These are phyloP conservation scores for Macrolepiota albuminosa DNA, from an alignment of 768 basidiomycete genomes.

Conservation along the genomic window DNA sequence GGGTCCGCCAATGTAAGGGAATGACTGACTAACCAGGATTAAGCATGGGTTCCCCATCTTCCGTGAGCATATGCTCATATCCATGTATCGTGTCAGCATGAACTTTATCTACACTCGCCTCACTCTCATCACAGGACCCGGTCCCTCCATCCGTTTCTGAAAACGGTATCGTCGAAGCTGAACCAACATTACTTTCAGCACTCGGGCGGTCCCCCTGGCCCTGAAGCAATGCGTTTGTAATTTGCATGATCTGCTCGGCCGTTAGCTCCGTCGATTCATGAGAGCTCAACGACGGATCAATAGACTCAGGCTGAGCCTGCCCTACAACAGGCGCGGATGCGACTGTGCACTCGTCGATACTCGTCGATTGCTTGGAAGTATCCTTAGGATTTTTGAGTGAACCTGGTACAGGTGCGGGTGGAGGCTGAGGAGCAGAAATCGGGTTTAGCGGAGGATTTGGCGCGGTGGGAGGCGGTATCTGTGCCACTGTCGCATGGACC, in stretches of 20 bases:
- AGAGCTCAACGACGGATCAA: slow-evolving; percentile 24
- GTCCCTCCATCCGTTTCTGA: slow-evolving; percentile 6
- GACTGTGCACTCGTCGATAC: background rate
- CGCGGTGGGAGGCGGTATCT: slow-evolving; percentile 13
- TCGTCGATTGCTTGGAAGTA: background rate
- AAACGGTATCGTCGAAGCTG: slow-evolving; percentile 9
- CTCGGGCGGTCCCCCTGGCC: slow-evolving; percentile 28
- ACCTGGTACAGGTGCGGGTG: slow-evolving; percentile 2
- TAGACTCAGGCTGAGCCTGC: slow-evolving; percentile 3
- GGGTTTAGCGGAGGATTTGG: slow-evolving; percentile 4
- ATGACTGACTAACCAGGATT: slow-evolving; percentile 53
- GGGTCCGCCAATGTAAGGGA: background rate
- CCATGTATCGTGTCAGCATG: slow-evolving; percentile 16
- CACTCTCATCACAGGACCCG: slow-evolving; percentile 1
- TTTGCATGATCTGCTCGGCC: slow-evolving; percentile 20
- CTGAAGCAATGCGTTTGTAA: slow-evolving; percentile 30
- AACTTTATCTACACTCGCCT: background rate
- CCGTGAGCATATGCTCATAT: slow-evolving; percentile 51
- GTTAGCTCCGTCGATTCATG: slow-evolving; percentile 18
- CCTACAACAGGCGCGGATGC: background rate
- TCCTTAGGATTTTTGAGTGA: slow-evolving; percentile 3
- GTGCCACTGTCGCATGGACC: slow-evolving; percentile 15
- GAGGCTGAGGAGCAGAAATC: slow-evolving; percentile 1
- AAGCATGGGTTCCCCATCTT: slow-evolving; percentile 64
- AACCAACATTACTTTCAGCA: slow-evolving; percentile 11